A percentile compares a stretch with the other conserved stretches of the same genome.
phyloP scores from a whole-genome alignment of 148 eudicot genomes.

The Dysphania ambrosioides region DNA sequence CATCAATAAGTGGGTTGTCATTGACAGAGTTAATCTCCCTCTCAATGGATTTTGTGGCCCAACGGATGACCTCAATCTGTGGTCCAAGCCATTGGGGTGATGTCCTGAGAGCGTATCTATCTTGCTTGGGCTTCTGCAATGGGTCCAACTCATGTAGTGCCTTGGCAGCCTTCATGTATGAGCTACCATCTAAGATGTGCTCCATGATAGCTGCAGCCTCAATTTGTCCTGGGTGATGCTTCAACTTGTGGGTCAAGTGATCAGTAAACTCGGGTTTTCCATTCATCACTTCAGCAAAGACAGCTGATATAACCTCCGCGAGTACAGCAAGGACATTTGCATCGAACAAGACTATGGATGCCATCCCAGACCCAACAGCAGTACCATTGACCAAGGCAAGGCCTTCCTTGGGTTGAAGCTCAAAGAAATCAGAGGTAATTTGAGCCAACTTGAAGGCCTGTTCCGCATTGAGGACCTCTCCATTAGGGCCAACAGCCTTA shows the following conservation, averaged over 20 bases:
- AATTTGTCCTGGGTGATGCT: constrained; percentile 91
- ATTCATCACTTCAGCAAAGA: constrained; percentile 89
- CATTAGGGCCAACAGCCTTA: constrained; percentile 63
- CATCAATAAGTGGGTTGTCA: constrained; percentile 85
- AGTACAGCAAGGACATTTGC: constrained; percentile 59
- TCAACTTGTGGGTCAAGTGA: constrained; percentile 74
- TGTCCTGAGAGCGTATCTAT: constrained; percentile 78
- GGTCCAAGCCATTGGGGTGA: constrained; percentile 97
- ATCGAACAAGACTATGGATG: constrained; percentile 72
- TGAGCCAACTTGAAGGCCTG: constrained; percentile 63
- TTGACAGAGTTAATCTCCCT: constrained; percentile 89
- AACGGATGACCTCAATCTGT: constrained; percentile 76
- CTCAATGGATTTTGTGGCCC: constrained; percentile 72
- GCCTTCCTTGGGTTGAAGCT: constrained; percentile 84
- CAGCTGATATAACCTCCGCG: constrained; percentile 65
- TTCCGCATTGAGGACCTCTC: constrained; percentile 46
- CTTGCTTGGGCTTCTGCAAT: constrained; percentile 81
- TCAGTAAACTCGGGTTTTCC: constrained; percentile 90
- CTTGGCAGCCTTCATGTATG: constrained; percentile 67
- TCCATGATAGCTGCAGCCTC: constrained; percentile 95
- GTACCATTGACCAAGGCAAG: constrained; percentile 88
- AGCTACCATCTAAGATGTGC: constrained; percentile 65
- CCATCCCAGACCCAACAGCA: constrained; percentile 87
- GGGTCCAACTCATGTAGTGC: constrained; percentile 68
- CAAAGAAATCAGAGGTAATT: constrained; percentile 49